These are phyloP conservation scores for Pseudogymnoascus sp. DNA, from an alignment of 2,329 filamentous ascomycete genomes.

Conservation along the genomic window DNA sequence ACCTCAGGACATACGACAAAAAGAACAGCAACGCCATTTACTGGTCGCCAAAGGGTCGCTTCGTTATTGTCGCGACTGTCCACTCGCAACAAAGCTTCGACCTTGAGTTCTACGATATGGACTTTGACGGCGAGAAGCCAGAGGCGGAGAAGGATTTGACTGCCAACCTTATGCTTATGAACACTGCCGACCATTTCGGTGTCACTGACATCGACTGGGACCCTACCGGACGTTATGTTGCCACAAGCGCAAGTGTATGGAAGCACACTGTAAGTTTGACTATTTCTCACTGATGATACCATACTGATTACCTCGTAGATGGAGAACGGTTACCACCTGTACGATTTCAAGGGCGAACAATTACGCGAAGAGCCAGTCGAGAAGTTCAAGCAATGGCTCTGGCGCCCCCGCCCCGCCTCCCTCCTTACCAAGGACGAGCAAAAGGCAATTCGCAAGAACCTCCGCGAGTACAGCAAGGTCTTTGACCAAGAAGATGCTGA, in stretches of 20 bases:
- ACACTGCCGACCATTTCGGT: slow-evolving; percentile 89
- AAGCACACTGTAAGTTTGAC: slow-evolving; percentile 73
- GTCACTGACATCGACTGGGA: slow-evolving; percentile 98
- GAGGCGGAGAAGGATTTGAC: slow-evolving; percentile 89
- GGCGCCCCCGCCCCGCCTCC: slow-evolving; percentile 86
- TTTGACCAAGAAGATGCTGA: slow-evolving; percentile 95
- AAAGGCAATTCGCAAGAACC: slow-evolving; percentile 95
- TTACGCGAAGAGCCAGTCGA: slow-evolving; percentile 88
- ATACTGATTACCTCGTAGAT: slow-evolving; percentile 50
- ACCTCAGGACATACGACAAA: slow-evolving; percentile 90
- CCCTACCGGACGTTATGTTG: slow-evolving; percentile 87
- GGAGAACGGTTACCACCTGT: slow-evolving; percentile 98
- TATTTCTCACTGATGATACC: neutral
- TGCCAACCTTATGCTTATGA: slow-evolving; percentile 92
- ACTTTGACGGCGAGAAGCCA: slow-evolving; percentile 94
- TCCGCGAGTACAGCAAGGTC: slow-evolving; percentile 87
- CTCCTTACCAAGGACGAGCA: slow-evolving; percentile 94
- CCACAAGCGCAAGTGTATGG: slow-evolving; percentile 89
- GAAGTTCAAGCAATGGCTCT: slow-evolving; percentile 95
- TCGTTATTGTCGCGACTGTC: slow-evolving; percentile 89
- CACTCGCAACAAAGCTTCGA: slow-evolving; percentile 90
- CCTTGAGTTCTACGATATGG: slow-evolving; percentile 94
- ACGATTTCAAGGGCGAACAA: slow-evolving; percentile 87
- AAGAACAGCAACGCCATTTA: slow-evolving; percentile 99
- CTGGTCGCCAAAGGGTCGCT: slow-evolving; percentile 93